Conservation (phyloP, 805 yeast species). For the Ogataea henricii region DNA sequence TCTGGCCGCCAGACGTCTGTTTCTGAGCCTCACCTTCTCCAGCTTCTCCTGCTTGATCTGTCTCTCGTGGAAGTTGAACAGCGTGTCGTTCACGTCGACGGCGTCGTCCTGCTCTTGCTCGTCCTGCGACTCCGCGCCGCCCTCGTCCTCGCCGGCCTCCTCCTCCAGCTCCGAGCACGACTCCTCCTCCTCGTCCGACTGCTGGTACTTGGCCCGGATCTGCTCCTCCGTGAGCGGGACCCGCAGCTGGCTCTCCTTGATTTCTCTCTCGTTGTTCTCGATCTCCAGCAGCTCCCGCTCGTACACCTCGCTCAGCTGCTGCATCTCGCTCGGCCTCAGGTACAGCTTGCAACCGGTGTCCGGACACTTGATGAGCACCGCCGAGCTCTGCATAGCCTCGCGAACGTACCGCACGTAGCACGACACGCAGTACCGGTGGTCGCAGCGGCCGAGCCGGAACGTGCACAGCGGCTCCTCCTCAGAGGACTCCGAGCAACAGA, state of each 20-base stretch:
- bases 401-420: slow-evolving; percentile 69
- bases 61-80: slow-evolving; percentile 29
- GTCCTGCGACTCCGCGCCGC: slow-evolving; percentile 11
- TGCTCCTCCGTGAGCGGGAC: slow-evolving; percentile 24
- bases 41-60: slow-evolving; percentile 23
- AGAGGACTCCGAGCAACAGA: slow-evolving; percentile 68
- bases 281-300: slow-evolving; percentile 13
- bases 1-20: slow-evolving; percentile 35
- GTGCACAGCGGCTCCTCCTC: slow-evolving; percentile 33
- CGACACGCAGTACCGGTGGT: slow-evolving; percentile 65
- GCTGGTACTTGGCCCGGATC: slow-evolving; percentile 24
- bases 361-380: slow-evolving; percentile 64
- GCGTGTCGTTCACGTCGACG: slow-evolving; percentile 5
- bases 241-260: slow-evolving; percentile 4
- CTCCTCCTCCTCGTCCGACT: slow-evolving; percentile 2
- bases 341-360: slow-evolving; percentile 51
- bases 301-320: slow-evolving; percentile 26
- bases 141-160: slow-evolving; percentile 9
- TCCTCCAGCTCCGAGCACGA: background rate
- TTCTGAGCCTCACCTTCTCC: slow-evolving; percentile 27
- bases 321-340: slow-evolving; percentile 46
- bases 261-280: slow-evolving; percentile 9
- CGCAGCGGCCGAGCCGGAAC: slow-evolving; percentile 59
- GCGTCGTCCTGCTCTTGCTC: slow-evolving; percentile 6
- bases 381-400: slow-evolving; percentile 42